A percentile compares a stretch with the other conserved stretches of the same genome.
Conservation (phyloP, 225 moss, liverwort and hornwort species). For the Polytrichum commune region DNA sequence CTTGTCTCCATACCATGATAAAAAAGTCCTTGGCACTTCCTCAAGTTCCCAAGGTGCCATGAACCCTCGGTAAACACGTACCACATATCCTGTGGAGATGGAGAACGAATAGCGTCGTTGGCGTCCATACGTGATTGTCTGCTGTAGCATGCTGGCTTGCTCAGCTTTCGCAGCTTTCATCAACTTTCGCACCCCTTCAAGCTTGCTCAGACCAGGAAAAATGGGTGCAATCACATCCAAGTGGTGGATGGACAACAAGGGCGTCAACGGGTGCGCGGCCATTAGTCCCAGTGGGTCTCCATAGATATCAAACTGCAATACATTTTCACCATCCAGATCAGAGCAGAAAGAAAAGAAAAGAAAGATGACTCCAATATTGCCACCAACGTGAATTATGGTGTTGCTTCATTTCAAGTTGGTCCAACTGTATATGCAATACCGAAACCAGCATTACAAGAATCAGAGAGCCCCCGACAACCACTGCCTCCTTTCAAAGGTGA, state of each 20-base stretch:
- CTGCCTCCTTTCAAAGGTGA: too few species aligned
- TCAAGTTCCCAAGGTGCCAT: slow-evolving; percentile 69
- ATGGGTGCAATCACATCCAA: slow-evolving; percentile 71
- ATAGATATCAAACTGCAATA: slow-evolving; percentile 69
- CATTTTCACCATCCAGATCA: background rate
- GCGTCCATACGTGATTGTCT: slow-evolving; percentile 62
- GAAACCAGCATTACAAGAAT: too few species aligned
- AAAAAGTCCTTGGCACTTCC: slow-evolving; percentile 68
- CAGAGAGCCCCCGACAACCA: too few species aligned
- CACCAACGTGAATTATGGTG: too few species aligned
- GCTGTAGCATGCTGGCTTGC: slow-evolving; percentile 76
- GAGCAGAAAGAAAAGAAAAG: background rate
- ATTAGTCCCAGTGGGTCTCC: slow-evolving; percentile 71
- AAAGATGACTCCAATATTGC: too few species aligned
- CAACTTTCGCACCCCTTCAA: slow-evolving; percentile 45
- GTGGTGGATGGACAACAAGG: slow-evolving; percentile 81
- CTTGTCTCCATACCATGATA: slow-evolving; percentile 75
- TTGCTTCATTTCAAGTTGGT: too few species aligned
- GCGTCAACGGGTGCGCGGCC: slow-evolving; percentile 74
- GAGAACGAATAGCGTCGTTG: slow-evolving; percentile 71
- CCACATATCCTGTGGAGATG: slow-evolving; percentile 66
- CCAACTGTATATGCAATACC: too few species aligned
- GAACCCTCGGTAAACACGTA: slow-evolving; percentile 66
- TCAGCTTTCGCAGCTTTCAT: slow-evolving; percentile 59
- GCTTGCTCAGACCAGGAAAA: slow-evolving; percentile 54